Conservation (phyloP, 169 alveolate genomes). For the Eimeria maxima region DNA sequence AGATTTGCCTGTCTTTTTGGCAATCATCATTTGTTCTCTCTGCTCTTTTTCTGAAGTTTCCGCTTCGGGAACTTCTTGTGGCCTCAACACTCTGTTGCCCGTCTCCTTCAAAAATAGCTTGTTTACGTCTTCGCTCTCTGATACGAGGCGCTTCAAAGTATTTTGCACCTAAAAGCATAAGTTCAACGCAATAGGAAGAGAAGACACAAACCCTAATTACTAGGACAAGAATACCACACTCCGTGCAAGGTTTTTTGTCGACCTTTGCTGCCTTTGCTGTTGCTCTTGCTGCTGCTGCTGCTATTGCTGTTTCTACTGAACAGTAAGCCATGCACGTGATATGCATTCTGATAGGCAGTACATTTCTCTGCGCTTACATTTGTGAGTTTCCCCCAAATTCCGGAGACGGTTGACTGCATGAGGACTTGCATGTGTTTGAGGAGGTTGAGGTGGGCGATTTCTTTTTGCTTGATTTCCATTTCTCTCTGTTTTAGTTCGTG, state of each 20-base stretch:
- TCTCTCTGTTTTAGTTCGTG: constrained; percentile 54
- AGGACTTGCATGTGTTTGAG: constrained; percentile 64
- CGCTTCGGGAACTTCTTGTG: constrained; percentile 64
- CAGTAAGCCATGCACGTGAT: neutral
- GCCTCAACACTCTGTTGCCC: constrained; percentile 73
- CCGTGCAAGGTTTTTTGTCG: too few species aligned
- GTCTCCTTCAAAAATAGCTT: constrained; percentile 63
- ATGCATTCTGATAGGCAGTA: neutral
- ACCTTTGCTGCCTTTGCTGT: too few species aligned
- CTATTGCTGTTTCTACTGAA: neutral
- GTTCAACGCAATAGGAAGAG: too few species aligned
- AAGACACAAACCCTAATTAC: too few species aligned
- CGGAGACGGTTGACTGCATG: constrained; percentile 73
- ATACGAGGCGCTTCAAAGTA: constrained; percentile 36
- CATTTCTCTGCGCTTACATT: constrained; percentile 8
- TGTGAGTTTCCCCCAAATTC: constrained; percentile 47
- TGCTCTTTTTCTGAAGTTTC: neutral
- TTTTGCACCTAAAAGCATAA: constrained; percentile 6
- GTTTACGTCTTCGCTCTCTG: neutral
- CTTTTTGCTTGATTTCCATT: constrained; percentile 46
- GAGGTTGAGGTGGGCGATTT: constrained; percentile 74
- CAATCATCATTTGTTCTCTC: neutral
- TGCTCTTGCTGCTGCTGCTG: neutral
- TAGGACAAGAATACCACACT: too few species aligned
- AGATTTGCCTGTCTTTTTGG: constrained; percentile 41